Conservation (phyloP, 495 filamentous ascomycete genomes). For the Penicillium ochrochloron region DNA sequence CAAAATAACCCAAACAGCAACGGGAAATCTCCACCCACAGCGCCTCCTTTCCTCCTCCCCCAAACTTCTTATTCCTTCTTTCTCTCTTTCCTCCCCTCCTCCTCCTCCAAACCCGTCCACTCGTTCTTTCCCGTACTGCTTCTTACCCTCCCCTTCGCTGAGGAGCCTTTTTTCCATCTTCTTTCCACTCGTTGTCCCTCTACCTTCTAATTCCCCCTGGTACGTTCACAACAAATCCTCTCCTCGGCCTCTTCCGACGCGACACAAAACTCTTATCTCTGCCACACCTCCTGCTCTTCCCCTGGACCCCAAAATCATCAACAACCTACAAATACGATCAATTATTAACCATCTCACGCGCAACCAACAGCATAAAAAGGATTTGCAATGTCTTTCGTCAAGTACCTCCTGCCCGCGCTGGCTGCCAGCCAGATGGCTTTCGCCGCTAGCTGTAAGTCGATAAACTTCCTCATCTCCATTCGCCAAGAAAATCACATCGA, state of each 20-base stretch:
- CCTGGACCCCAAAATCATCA: background rate
- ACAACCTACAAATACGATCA: background rate
- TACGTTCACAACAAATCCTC: constrained; percentile 15
- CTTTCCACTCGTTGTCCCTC: constrained; percentile 35
- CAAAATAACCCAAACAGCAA: constrained; percentile 21
- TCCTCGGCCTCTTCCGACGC: constrained; percentile 3
- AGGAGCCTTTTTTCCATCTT: constrained; percentile 29
- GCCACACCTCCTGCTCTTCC: background rate
- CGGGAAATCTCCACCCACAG: constrained; percentile 33
- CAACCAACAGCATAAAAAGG: constrained; percentile 16
- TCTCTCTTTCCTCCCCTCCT: constrained; percentile 29
- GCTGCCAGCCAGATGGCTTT: constrained; percentile 66
- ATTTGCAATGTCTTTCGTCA: constrained; percentile 74
- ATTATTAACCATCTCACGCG: constrained; percentile 20
- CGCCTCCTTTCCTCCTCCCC: constrained; percentile 47
- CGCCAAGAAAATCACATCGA: constrained; percentile 3
- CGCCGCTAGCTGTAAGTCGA: constrained; percentile 54
- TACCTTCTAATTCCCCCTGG: constrained; percentile 25
- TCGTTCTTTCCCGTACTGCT: constrained; percentile 51
- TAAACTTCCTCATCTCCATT: background rate
- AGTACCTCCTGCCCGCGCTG: constrained; percentile 74
- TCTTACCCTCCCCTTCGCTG: constrained; percentile 33
- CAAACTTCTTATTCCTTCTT: constrained; percentile 40
- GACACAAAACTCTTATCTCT: background rate
- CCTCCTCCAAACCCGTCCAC: constrained; percentile 42